phyloP scores from a whole-genome alignment of 208 protist genomes.

The Trypanosoma lewisi region DNA sequence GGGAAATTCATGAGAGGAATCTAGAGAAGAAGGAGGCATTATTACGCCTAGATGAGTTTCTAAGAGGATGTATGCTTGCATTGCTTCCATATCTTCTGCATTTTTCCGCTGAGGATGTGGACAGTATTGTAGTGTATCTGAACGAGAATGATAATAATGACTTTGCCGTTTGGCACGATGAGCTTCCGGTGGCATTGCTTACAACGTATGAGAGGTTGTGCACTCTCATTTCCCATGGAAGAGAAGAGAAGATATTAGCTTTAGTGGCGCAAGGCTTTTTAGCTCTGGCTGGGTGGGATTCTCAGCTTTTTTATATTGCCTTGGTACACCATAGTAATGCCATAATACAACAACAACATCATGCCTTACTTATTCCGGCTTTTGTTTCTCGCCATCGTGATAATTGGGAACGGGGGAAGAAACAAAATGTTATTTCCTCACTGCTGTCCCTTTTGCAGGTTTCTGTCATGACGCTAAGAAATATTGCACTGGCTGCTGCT shows the following conservation, averaged over 20 bases:
- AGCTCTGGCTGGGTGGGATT: constrained; percentile 16
- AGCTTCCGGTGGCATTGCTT: constrained; percentile 48
- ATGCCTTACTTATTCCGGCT: constrained; percentile 11
- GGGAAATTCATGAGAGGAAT: constrained; percentile 26
- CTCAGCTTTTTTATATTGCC: constrained; percentile 11
- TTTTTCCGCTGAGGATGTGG: constrained; percentile 7
- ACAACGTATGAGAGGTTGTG: constrained; percentile 64
- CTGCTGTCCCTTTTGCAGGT: constrained; percentile 3
- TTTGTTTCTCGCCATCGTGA: constrained; percentile 10
- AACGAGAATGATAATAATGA: constrained; percentile 33
- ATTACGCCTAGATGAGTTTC: constrained; percentile 22
- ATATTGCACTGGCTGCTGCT: constrained; percentile 3
- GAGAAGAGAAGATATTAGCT: not conserved
- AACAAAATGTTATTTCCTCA: constrained; percentile 1
- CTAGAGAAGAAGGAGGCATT: constrained; percentile 31
- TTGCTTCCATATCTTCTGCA: constrained; percentile 24
- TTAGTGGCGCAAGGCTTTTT: not conserved
- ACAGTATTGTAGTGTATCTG: constrained; percentile 31
- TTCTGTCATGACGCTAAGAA: not conserved
- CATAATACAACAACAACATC: not conserved
- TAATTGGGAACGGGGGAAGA: constrained; percentile 10
- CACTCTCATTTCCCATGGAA: constrained; percentile 29
- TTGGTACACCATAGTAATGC: not conserved
- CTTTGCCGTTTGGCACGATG: constrained; percentile 49
- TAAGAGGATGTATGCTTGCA: constrained; percentile 19